These are phyloP conservation scores for Calocybe cyanea DNA, from an alignment of 768 basidiomycete genomes.

Conservation along the genomic window DNA sequence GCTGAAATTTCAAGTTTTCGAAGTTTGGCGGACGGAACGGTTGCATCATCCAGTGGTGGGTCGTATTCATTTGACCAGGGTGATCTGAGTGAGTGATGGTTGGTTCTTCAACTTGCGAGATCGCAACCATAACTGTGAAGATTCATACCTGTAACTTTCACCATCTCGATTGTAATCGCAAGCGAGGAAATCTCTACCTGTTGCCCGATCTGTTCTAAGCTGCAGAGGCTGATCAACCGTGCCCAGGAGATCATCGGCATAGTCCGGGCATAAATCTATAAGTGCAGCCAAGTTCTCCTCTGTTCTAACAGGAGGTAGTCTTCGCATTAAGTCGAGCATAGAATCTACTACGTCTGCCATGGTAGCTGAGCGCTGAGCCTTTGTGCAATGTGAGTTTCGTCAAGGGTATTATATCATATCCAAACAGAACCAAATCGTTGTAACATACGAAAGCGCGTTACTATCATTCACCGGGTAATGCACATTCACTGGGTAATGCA, in stretches of 20 bases:
- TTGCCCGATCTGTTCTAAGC: conserved; percentile 72
- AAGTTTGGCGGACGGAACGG: conserved; percentile 77
- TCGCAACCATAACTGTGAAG: neutral
- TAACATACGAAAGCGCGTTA: neutral
- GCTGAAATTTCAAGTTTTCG: conserved; percentile 90
- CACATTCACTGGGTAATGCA: no score
- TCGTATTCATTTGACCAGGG: conserved; percentile 99
- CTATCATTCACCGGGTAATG: no score
- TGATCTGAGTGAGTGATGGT: conserved; percentile 51
- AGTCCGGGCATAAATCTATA: conserved; percentile 82
- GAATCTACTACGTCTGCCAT: conserved; percentile 84
- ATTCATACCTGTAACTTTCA: conserved; percentile 76
- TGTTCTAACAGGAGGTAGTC: conserved; percentile 88
- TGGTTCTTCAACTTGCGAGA: neutral
- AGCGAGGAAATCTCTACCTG: conserved; percentile 86
- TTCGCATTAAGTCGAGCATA: conserved; percentile 93
- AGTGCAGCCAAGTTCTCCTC: conserved; percentile 85
- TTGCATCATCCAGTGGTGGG: conserved; percentile 85
- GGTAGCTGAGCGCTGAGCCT: conserved; percentile 14
- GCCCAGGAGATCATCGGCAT: conserved; percentile 90
- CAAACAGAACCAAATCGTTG: neutral
- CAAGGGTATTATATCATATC: neutral
- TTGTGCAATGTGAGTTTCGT: neutral
- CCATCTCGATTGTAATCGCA: conserved; percentile 95
- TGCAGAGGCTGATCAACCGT: conserved; percentile 94